Evolutionary conservation across 768 basidiomycete species (phyloP).

Genomic region (Pleurotus platypus): DNA sequence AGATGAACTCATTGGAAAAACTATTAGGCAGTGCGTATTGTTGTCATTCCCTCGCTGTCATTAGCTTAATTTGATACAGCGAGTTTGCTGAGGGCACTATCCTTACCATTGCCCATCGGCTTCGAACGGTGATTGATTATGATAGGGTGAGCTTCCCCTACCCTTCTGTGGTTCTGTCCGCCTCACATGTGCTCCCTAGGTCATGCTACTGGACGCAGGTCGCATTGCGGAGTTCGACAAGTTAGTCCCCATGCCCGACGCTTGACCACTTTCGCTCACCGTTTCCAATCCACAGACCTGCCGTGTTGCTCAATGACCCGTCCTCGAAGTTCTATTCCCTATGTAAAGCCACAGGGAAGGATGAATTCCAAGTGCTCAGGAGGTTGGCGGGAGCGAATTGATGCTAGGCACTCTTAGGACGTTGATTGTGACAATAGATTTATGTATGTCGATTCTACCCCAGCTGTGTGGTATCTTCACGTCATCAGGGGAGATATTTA

Average conservation of each 20-base stretch:
- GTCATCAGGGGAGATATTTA: neutral
- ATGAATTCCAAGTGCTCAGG: constrained; percentile 66
- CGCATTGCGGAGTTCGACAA: constrained; percentile 74
- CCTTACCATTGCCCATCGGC: constrained; percentile 77
- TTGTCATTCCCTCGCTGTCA: neutral
- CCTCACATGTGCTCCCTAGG: constrained; percentile 33
- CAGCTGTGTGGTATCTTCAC: neutral
- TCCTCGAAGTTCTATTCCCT: constrained; percentile 62
- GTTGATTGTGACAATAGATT: too few relatives aligned
- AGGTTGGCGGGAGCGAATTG: constrained; percentile 53
- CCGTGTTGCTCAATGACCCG: constrained; percentile 48
- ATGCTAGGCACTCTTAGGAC: neutral
- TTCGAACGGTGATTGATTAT: constrained; percentile 81
- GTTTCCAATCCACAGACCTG: constrained; percentile 35
- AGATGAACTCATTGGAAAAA: constrained; percentile 81
- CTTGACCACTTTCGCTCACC: neutral
- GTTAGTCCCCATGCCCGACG: constrained; percentile 20
- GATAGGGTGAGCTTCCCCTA: constrained; percentile 54
- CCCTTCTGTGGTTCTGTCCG: neutral
- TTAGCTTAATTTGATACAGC: constrained; percentile 25
- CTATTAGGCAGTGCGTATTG: constrained; percentile 66
- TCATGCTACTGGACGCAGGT: constrained; percentile 77
- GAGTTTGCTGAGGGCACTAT: constrained; percentile 82
- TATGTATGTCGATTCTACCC: neutral
- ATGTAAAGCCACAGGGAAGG: constrained; percentile 71